Evolutionary conservation across 306 rosid species (phyloP).

Genomic region (Cucumis melo): DNA sequence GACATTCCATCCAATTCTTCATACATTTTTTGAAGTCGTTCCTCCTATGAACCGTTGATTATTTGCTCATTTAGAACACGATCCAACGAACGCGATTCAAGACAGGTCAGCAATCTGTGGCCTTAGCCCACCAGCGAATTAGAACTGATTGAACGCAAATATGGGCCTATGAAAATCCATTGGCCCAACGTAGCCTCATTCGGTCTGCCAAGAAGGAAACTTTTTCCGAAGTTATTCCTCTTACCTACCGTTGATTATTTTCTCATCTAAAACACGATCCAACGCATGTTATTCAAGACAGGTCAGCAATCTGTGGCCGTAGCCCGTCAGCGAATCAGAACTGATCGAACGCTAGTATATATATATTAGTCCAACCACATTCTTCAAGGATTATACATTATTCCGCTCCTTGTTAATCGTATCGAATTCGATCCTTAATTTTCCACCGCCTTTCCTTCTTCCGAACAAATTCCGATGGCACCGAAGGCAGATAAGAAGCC

Average conservation of each 20-base stretch:
- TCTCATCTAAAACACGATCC: not conserved
- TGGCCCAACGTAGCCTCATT: no score
- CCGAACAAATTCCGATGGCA: slow-evolving; percentile 25
- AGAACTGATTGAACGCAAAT: not conserved
- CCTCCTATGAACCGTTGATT: not conserved
- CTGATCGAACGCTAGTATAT: not conserved
- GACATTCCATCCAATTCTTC: no score
- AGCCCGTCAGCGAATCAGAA: not conserved
- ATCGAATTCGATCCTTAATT: not conserved
- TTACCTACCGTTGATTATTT: not conserved
- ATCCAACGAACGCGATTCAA: not conserved
- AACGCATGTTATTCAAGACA: not conserved
- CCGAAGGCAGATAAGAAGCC: slow-evolving; percentile 74
- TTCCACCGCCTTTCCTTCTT: not conserved
- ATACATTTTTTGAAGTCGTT: not conserved
- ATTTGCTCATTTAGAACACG: no score
- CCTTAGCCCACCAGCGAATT: not conserved
- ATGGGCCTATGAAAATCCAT: not conserved
- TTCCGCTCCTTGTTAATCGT: not conserved
- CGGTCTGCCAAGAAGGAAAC: not conserved
- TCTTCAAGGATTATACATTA: no score
- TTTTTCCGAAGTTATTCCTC: not conserved
- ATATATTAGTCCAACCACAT: accelerated
- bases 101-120: not conserved
- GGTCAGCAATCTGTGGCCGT: not conserved